phyloP scores from a whole-genome alignment of 495 filamentous ascomycete genomes.

The Penicillium malachiteum region DNA sequence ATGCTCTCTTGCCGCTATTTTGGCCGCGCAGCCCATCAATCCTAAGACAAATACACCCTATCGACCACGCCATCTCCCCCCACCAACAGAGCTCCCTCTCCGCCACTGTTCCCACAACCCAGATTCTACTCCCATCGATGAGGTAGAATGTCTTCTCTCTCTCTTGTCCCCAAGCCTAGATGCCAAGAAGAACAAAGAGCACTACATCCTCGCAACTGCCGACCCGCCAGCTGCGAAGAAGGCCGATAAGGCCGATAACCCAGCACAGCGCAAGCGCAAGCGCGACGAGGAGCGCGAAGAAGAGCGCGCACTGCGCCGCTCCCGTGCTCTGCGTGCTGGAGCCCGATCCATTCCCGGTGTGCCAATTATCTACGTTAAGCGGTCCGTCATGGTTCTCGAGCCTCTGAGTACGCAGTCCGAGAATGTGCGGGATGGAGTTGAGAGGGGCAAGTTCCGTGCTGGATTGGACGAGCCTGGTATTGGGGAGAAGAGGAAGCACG shows the following conservation, averaged over 20 bases:
- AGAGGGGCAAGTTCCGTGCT: constrained; percentile 71
- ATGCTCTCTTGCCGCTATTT: constrained; percentile 52
- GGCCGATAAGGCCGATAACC: constrained; percentile 17
- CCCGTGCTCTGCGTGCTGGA: constrained; percentile 32
- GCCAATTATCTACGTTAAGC: constrained; percentile 77
- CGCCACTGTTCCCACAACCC: constrained; percentile 87
- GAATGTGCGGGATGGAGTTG: constrained; percentile 62
- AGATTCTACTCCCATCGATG: constrained; percentile 70
- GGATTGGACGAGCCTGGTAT: constrained; percentile 57
- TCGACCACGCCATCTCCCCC: constrained; percentile 43
- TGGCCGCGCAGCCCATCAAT: constrained; percentile 45
- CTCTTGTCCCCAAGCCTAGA: constrained; percentile 72
- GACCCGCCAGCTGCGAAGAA: constrained; percentile 34
- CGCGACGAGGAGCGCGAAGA: constrained; percentile 30
- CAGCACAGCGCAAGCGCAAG: constrained; percentile 26
- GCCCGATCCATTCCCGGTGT: constrained; percentile 62
- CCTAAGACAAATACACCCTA: constrained; percentile 45
- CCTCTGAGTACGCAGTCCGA: constrained; percentile 70
- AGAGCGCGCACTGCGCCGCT: constrained; percentile 33
- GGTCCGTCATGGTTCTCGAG: constrained; percentile 88
- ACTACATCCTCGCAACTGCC: constrained; percentile 82
- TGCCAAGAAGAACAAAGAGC: constrained; percentile 71
- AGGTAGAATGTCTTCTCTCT: constrained; percentile 72
- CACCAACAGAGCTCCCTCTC: constrained; percentile 63
- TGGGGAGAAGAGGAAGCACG: constrained; percentile 44